Conservation (phyloP, 2,329 filamentous ascomycete species). For the Colletotrichum limetticola region DNA sequence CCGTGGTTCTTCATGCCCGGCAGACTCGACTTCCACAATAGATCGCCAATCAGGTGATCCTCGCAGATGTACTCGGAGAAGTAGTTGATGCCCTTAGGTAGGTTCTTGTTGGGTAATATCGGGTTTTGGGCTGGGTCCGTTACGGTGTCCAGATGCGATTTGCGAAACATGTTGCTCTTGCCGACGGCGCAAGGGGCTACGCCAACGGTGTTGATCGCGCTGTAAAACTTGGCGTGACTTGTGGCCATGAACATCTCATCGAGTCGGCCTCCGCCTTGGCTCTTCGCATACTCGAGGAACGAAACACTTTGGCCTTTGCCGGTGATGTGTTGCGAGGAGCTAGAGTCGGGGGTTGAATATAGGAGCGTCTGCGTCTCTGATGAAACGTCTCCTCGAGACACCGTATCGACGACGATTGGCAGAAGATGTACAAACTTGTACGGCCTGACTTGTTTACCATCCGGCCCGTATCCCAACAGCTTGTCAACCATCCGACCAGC, state of each 20-base stretch:
- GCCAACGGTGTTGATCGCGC: slow-evolving; percentile 92
- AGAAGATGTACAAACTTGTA: slow-evolving; percentile 97
- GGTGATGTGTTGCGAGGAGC: slow-evolving; percentile 40
- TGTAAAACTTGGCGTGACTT: slow-evolving; percentile 96
- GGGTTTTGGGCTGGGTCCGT: slow-evolving; percentile 62
- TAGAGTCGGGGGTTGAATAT: slow-evolving; percentile 46
- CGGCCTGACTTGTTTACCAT: slow-evolving; percentile 61
- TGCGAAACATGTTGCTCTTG: slow-evolving; percentile 99
- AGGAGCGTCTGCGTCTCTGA: slow-evolving; percentile 45
- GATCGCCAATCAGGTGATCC: slow-evolving; percentile 93
- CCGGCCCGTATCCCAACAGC: slow-evolving; percentile 73
- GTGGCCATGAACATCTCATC: slow-evolving; percentile 97
- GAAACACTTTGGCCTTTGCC: slow-evolving; percentile 23
- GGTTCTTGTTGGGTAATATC: slow-evolving; percentile 51
- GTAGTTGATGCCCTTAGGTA: slow-evolving; percentile 81
- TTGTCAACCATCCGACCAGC: slow-evolving; percentile 90
- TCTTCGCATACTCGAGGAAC: slow-evolving; percentile 44
- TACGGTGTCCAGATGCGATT: slow-evolving; percentile 84
- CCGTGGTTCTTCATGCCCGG: slow-evolving; percentile 81
- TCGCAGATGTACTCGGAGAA: slow-evolving; percentile 98
- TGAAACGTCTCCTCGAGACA: slow-evolving; percentile 44
- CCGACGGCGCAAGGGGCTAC: slow-evolving; percentile 94
- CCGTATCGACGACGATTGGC: slow-evolving; percentile 85
- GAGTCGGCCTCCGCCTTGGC: slow-evolving; percentile 78
- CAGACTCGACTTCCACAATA: slow-evolving; percentile 81